Percentiles rank a stretch among this genome's conserved stretches.
phyloP scores from a whole-genome alignment of 306 rosid species.

The Citrullus mucosospermus region DNA sequence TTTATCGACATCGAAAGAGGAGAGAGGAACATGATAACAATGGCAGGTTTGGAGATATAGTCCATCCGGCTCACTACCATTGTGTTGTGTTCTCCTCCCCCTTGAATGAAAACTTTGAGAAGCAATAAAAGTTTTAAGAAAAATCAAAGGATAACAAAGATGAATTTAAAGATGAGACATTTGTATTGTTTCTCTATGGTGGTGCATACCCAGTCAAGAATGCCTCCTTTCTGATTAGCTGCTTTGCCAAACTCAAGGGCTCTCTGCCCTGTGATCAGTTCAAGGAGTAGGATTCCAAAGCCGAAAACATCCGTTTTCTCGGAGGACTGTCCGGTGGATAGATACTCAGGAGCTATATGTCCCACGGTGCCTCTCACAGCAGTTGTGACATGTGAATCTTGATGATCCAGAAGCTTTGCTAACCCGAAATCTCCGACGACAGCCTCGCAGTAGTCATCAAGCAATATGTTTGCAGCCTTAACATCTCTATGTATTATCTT shows the following conservation, averaged over 20 bases:
- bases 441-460: conserved; percentile 88
- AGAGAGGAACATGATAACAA: not conserved
- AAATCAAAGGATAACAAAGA: not conserved
- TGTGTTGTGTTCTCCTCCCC: not conserved
- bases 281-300: conserved; percentile 84
- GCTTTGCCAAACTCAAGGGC: conserved; percentile 85
- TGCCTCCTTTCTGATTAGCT: conserved; percentile 82
- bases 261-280: conserved; percentile 74
- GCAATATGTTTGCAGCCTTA: conserved; percentile 89
- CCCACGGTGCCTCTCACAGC: conserved; percentile 95
- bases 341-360: conserved; percentile 91
- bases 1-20: not conserved
- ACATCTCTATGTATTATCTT: conserved; percentile 93
- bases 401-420: conserved; percentile 93
- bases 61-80: not conserved
- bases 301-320: conserved; percentile 96
- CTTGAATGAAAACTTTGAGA: not conserved
- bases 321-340: conserved; percentile 92
- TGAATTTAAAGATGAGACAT: not conserved
- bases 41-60: not conserved
- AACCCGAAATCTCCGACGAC: conserved; percentile 94
- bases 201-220: conserved; percentile 76
- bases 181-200: not conserved
- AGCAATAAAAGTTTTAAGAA: not conserved
- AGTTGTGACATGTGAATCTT: conserved; percentile 91